Conservation (phyloP, 768 basidiomycete genomes). For the Strobilomyces echinocephalus region DNA sequence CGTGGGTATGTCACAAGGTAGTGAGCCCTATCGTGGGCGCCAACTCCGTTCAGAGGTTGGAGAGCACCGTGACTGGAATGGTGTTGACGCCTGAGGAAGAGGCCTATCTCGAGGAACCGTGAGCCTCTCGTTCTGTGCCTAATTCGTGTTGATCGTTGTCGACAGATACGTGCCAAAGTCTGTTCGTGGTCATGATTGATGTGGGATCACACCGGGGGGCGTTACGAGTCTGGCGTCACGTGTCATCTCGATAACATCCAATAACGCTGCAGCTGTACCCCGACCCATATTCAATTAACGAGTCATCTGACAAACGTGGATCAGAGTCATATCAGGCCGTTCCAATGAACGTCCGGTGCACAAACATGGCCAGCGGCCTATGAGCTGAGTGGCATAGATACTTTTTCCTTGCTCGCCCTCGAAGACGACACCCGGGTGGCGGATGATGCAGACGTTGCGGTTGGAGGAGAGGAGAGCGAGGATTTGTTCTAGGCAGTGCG, state of each 20-base stretch:
- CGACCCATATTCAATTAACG: too few species aligned
- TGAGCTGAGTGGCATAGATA: too few species aligned
- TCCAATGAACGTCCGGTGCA: too few species aligned
- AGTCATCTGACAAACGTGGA: too few species aligned
- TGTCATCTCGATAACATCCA: too few species aligned
- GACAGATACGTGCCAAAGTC: slow-evolving; percentile 15
- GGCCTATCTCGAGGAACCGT: slow-evolving; percentile 15
- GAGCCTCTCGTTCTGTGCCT: not conserved
- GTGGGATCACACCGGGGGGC: too few species aligned
- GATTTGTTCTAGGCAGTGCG: slow-evolving; percentile 81
- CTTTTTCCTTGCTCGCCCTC: slow-evolving; percentile 75
- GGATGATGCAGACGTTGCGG: slow-evolving; percentile 74
- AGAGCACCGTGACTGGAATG: slow-evolving; percentile 23
- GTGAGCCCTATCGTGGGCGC: slow-evolving; percentile 42
- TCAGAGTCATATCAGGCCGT: too few species aligned
- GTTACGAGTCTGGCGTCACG: too few species aligned
- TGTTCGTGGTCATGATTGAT: slow-evolving; percentile 15
- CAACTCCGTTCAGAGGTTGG: slow-evolving; percentile 30
- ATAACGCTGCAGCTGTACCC: too few species aligned
- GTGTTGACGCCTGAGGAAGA: slow-evolving; percentile 28
- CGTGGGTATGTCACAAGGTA: slow-evolving; percentile 40
- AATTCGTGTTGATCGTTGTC: slow-evolving; percentile 1
- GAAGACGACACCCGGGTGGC: slow-evolving; percentile 79
- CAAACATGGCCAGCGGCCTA: too few species aligned
- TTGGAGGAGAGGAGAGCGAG: slow-evolving; percentile 73